These are phyloP conservation scores for Lachnellula subtilissima DNA, from an alignment of 2,329 filamentous ascomycete genomes.

Conservation along the genomic window DNA sequence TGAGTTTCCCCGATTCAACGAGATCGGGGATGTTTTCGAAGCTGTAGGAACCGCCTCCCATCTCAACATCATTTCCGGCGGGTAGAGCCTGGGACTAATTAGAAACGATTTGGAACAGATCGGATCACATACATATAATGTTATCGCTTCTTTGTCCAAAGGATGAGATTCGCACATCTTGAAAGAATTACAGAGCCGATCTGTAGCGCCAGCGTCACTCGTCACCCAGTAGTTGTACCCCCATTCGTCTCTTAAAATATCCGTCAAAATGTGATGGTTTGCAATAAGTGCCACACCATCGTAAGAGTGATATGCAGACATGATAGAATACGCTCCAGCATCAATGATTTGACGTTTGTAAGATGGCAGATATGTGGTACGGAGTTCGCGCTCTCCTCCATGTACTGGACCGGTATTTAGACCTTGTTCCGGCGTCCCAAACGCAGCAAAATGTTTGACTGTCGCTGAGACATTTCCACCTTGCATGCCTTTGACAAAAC, in stretches of 20 bases:
- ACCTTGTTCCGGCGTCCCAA: conserved; percentile 65
- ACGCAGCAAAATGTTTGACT: conserved; percentile 72
- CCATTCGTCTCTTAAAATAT: conserved; percentile 68
- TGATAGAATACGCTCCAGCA: conserved; percentile 61
- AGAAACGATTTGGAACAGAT: neutral
- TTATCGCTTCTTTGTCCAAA: conserved; percentile 62
- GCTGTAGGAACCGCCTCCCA: conserved; percentile 72
- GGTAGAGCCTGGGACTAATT: conserved; percentile 47
- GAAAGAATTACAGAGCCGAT: conserved; percentile 61
- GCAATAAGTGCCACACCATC: conserved; percentile 66
- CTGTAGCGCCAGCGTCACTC: conserved; percentile 66
- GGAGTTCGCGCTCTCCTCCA: conserved; percentile 48
- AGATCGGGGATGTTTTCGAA: conserved; percentile 62
- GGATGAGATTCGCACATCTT: conserved; percentile 56
- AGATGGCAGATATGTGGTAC: conserved; percentile 51
- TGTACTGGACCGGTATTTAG: conserved; percentile 59
- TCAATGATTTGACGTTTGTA: conserved; percentile 70
- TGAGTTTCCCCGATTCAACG: conserved; percentile 55
- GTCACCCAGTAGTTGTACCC: conserved; percentile 64
- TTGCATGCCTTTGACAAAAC: conserved; percentile 58
- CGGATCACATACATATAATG: conserved; percentile 42
- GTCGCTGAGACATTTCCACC: conserved; percentile 61
- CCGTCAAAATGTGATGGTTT: conserved; percentile 59
- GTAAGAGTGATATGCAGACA: conserved; percentile 72
- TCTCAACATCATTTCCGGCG: conserved; percentile 68